A percentile compares a stretch with the other conserved stretches of the same genome.
phyloP scores from a whole-genome alignment of 495 filamentous ascomycete species.

The Amorphotheca resinae region DNA sequence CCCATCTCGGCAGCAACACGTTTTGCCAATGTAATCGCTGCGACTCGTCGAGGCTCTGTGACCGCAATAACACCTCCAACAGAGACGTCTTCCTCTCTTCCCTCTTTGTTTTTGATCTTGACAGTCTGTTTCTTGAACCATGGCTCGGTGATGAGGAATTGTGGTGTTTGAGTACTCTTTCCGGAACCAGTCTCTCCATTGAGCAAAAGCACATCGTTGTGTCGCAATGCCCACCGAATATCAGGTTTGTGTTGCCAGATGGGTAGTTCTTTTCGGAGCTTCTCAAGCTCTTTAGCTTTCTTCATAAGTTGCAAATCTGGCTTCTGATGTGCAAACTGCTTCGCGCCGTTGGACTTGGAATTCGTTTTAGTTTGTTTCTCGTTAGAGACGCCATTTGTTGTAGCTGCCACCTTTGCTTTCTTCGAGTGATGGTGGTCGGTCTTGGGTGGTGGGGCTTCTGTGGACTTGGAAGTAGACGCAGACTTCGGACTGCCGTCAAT shows the following conservation, averaged over 20 bases:
- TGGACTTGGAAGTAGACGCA: background rate
- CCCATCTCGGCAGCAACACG: slow-evolving; percentile 89
- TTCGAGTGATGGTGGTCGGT: no score
- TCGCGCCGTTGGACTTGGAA: background rate
- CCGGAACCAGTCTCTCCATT: slow-evolving; percentile 93
- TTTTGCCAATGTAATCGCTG: slow-evolving; percentile 81
- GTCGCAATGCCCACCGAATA: slow-evolving; percentile 50
- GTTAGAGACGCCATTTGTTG: no score
- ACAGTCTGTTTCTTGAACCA: slow-evolving; percentile 58
- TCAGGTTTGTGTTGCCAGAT: slow-evolving; percentile 63
- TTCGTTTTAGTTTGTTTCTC: background rate
- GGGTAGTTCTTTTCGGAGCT: slow-evolving; percentile 50
- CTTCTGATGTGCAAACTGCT: background rate
- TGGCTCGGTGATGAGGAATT: slow-evolving; percentile 62
- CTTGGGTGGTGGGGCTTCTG: no score
- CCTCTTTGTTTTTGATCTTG: slow-evolving; percentile 30
- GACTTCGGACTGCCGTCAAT: slow-evolving; percentile 16
- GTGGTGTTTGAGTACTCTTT: slow-evolving; percentile 93
- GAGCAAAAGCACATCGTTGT: slow-evolving; percentile 69
- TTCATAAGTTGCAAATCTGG: slow-evolving; percentile 2
- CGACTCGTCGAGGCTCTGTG: slow-evolving; percentile 87
- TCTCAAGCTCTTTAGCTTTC: slow-evolving; percentile 9
- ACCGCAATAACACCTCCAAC: slow-evolving; percentile 88
- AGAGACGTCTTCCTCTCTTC: slow-evolving; percentile 30
- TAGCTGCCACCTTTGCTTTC: no score